phyloP scores from a whole-genome alignment of 129 eudicot genomes.

The Ambrosia artemisiifolia region DNA sequence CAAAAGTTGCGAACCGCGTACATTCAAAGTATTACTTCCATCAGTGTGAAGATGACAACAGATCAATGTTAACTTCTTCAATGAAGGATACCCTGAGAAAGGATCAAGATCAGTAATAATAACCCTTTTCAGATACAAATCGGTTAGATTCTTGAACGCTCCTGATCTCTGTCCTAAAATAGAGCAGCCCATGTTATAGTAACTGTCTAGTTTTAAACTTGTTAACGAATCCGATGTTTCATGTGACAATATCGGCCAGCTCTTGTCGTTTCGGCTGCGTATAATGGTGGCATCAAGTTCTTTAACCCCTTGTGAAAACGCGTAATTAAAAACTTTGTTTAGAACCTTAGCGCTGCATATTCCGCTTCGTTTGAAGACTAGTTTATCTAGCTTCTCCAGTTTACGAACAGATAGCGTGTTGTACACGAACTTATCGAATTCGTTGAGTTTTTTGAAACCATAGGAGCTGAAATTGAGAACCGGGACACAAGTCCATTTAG shows the following conservation, averaged over 20 bases:
- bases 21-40: not conserved
- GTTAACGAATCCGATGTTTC: not conserved
- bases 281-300: not conserved
- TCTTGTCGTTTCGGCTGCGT: too few relatives aligned
- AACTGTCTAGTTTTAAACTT: not conserved
- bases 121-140: not conserved
- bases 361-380: not conserved
- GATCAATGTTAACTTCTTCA: not conserved
- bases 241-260: not conserved
- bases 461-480: not conserved
- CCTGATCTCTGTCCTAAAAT: not conserved
- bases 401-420: not conserved
- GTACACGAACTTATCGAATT: constrained; percentile 7
- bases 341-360: not conserved
- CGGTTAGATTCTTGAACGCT: constrained; percentile 1
- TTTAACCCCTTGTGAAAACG: not conserved
- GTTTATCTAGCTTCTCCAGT: not conserved
- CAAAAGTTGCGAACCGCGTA: not conserved
- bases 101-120: constrained; percentile 6
- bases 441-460: not conserved
- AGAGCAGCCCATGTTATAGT: not conserved
- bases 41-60: not conserved
- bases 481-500: not conserved
- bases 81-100: constrained; percentile 11
- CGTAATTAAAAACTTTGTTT: not conserved